A percentile compares a stretch with the other conserved stretches of the same genome.
Evolutionary conservation across 2,329 filamentous ascomycete genomes (phyloP).

Genomic region (Mycosphaerella sp.): DNA sequence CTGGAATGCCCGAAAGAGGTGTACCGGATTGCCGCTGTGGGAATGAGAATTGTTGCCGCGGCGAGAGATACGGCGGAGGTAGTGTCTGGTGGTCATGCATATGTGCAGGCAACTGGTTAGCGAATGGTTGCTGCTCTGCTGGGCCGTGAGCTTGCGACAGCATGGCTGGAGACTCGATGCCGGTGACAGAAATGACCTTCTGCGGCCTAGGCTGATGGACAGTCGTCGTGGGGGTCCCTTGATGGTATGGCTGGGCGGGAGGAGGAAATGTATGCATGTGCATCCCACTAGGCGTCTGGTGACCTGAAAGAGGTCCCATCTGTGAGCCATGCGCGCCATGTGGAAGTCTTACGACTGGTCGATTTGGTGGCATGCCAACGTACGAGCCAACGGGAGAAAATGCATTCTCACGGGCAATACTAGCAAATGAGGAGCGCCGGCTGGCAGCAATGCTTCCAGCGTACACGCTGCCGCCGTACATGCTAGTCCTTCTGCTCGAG

Average conservation of each 20-base stretch:
- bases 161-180: constrained; percentile 76
- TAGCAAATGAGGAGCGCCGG: constrained; percentile 72
- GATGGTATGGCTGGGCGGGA: constrained; percentile 52
- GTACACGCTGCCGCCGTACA: constrained; percentile 74
- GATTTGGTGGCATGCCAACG: constrained; percentile 52
- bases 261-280: constrained; percentile 49
- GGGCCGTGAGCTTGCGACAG: constrained; percentile 45
- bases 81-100: constrained; percentile 53
- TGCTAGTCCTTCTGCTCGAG: constrained; percentile 72
- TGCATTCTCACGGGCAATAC: constrained; percentile 63
- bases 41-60: constrained; percentile 48
- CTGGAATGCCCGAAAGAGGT: constrained; percentile 84
- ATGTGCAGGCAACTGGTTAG: constrained; percentile 83
- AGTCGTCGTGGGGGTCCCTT: constrained; percentile 58
- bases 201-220: constrained; percentile 96
- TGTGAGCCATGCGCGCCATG: constrained; percentile 47
- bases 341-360: constrained; percentile 78
- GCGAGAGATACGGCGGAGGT: constrained; percentile 47
- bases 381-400: constrained; percentile 74
- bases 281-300: constrained; percentile 45
- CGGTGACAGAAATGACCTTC: constrained; percentile 86
- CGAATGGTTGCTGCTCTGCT: constrained; percentile 77
- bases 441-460: constrained; percentile 84
- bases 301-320: constrained; percentile 30
- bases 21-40: constrained; percentile 65